Conservation (phyloP, 352 stramenopile species). For the Phytophthora syringae region DNA sequence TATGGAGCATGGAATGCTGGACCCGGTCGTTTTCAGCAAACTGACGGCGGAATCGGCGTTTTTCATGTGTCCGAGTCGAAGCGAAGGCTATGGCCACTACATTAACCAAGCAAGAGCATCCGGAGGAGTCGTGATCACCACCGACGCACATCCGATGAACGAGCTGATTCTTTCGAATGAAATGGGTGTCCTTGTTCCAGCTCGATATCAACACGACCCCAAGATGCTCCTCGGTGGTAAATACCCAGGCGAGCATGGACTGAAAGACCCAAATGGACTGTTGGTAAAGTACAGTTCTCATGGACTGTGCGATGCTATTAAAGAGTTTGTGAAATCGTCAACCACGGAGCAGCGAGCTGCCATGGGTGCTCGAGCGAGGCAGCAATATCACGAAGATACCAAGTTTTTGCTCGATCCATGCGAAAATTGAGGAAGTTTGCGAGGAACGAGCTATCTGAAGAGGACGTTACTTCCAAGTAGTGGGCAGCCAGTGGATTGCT, state of each 20-base stretch:
- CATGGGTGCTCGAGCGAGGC: conserved; percentile 32
- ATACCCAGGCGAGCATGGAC: conserved; percentile 28
- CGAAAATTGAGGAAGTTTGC: conserved; percentile 37
- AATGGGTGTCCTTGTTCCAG: conserved; percentile 24
- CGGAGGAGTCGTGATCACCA: conserved; percentile 55
- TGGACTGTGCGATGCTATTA: conserved; percentile 24
- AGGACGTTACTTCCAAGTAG: neutral
- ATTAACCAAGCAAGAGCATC: conserved; percentile 69
- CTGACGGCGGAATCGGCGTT: conserved; percentile 51
- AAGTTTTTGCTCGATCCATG: conserved; percentile 54
- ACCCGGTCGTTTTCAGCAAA: conserved; percentile 41
- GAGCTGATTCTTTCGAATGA: conserved; percentile 42
- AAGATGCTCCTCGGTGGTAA: conserved; percentile 30
- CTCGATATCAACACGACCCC: conserved; percentile 1
- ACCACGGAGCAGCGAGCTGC: conserved; percentile 36
- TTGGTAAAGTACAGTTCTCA: too few relatives aligned
- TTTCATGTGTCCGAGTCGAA: conserved; percentile 62
- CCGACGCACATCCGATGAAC: conserved; percentile 67
- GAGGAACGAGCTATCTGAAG: neutral
- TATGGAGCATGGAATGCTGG: conserved; percentile 25
- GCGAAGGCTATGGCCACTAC: conserved; percentile 73
- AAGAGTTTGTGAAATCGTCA: conserved; percentile 29
- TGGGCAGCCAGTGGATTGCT: too few relatives aligned
- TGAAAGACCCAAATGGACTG: conserved; percentile 34
- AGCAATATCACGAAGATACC: conserved; percentile 53